A percentile compares a stretch with the other conserved stretches of the same genome.
Conservation (phyloP, 371 early-diverging fungal species). For the Circinella minor region DNA sequence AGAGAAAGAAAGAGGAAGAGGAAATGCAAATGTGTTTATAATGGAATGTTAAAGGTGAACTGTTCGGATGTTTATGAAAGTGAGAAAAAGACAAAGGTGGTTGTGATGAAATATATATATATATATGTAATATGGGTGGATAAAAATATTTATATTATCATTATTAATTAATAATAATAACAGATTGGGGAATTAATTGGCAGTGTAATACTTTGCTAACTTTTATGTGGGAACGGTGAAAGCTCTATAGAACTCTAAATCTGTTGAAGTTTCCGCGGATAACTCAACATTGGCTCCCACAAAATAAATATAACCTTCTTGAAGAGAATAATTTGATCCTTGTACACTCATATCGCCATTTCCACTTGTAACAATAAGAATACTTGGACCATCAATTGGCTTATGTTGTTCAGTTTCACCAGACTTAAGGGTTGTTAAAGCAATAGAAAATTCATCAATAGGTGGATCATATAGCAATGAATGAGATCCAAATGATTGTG, state of each 20-base stretch:
- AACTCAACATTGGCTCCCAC: conserved; percentile 62
- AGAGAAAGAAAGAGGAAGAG: too few relatives aligned
- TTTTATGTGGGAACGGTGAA: conserved; percentile 46
- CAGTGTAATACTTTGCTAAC: too few relatives aligned
- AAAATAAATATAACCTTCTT: conserved; percentile 70
- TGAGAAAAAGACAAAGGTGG: too few relatives aligned
- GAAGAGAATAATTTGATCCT: conserved; percentile 28
- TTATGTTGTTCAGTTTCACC: conserved; percentile 54
- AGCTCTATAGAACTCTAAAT: conserved; percentile 69
- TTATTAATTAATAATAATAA: too few relatives aligned
- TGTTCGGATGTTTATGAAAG: too few relatives aligned
- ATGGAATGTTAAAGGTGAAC: too few relatives aligned
- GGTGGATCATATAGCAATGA: conserved; percentile 93
- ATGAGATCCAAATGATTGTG: conserved; percentile 42
- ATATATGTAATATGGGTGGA: too few relatives aligned
- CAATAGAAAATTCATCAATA: conserved; percentile 92
- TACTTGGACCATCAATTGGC: conserved; percentile 81
- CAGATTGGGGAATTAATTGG: too few relatives aligned
- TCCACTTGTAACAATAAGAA: conserved; percentile 85
- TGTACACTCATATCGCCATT: conserved; percentile 32
- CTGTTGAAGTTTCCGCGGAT: conserved; percentile 43
- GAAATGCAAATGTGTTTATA: too few relatives aligned
- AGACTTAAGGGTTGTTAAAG: conserved; percentile 59
- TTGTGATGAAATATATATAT: too few relatives aligned
- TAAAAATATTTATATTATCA: too few relatives aligned